Conservation (phyloP, 2,329 filamentous ascomycete genomes). For the Aspergillus bombycis region DNA sequence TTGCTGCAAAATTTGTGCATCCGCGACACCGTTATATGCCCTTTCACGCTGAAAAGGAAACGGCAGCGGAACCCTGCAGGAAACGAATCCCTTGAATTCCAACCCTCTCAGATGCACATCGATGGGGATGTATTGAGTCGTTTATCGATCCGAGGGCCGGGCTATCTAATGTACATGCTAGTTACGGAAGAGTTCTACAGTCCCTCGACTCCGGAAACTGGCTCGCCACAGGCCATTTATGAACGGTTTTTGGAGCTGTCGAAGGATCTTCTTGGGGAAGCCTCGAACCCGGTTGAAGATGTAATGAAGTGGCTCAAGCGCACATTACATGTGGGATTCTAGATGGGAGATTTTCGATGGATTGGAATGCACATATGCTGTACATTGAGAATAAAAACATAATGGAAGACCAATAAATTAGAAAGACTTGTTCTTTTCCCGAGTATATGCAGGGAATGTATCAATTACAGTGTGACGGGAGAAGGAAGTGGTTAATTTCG, state of each 20-base stretch:
- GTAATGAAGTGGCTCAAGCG: conserved; percentile 41
- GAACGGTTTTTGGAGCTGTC: conserved; percentile 55
- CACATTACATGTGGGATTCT: conserved; percentile 32
- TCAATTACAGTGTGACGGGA: background rate
- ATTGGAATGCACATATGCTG: background rate
- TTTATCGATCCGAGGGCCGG: conserved; percentile 51
- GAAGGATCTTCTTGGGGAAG: conserved; percentile 49
- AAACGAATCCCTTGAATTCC: conserved; percentile 46
- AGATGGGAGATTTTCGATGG: background rate
- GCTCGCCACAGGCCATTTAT: conserved; percentile 25
- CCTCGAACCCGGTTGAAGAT: conserved; percentile 27
- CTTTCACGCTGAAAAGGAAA: conserved; percentile 47
- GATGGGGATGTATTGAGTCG: conserved; percentile 67
- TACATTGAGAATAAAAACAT: background rate
- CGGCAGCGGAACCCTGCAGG: conserved; percentile 31
- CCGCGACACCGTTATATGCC: conserved; percentile 52
- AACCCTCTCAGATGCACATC: conserved; percentile 61
- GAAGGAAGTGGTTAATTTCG: background rate
- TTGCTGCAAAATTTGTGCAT: conserved; percentile 72
- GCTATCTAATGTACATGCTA: conserved; percentile 36
- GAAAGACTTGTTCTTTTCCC: background rate
- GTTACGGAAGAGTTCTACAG: conserved; percentile 22
- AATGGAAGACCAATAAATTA: background rate
- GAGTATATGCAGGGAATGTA: background rate
- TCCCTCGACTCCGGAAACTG: conserved; percentile 13